A percentile compares a stretch with the other conserved stretches of the same genome.
Evolutionary conservation across 495 filamentous ascomycete species (phyloP).

Genomic region (Monascus purpureus): DNA sequence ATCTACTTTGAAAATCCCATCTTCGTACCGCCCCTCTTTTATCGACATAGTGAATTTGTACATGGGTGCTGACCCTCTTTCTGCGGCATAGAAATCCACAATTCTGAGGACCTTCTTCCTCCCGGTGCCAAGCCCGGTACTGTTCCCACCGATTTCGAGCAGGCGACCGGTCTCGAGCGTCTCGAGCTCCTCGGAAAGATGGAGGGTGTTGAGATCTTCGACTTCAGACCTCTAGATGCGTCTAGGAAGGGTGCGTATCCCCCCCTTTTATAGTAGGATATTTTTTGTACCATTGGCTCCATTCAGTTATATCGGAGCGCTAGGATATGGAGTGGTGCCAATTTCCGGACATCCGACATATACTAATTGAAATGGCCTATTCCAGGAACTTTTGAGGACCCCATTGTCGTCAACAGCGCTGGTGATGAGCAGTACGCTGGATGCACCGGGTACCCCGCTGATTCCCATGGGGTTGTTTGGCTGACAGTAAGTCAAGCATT

Average conservation of each 20-base stretch:
- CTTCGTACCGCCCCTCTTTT: not conserved
- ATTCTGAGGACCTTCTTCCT: slow-evolving; percentile 62
- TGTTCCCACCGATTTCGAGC: slow-evolving; percentile 84
- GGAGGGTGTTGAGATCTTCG: slow-evolving; percentile 95
- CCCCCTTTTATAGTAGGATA: not conserved
- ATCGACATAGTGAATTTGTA: slow-evolving; percentile 2
- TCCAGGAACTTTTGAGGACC: slow-evolving; percentile 76
- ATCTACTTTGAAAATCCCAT: not conserved
- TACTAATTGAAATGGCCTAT: slow-evolving; percentile 3
- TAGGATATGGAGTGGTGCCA: not conserved
- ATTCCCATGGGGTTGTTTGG: slow-evolving; percentile 85
- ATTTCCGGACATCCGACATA: slow-evolving; percentile 1
- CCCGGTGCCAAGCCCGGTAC: slow-evolving; percentile 72
- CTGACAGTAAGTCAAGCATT: slow-evolving; percentile 51
- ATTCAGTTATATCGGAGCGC: too few species aligned
- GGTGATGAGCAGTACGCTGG: slow-evolving; percentile 95
- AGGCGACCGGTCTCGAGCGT: slow-evolving; percentile 93
- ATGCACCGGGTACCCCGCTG: slow-evolving; percentile 86
- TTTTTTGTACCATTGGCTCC: not conserved
- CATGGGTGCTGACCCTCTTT: slow-evolving; percentile 4
- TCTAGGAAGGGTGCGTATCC: slow-evolving; percentile 58
- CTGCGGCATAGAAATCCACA: slow-evolving; percentile 59
- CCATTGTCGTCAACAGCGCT: slow-evolving; percentile 74
- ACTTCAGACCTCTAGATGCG: slow-evolving; percentile 91
- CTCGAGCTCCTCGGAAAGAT: slow-evolving; percentile 98